phyloP scores from a whole-genome alignment of 805 yeast species.

The Candida maesae region DNA sequence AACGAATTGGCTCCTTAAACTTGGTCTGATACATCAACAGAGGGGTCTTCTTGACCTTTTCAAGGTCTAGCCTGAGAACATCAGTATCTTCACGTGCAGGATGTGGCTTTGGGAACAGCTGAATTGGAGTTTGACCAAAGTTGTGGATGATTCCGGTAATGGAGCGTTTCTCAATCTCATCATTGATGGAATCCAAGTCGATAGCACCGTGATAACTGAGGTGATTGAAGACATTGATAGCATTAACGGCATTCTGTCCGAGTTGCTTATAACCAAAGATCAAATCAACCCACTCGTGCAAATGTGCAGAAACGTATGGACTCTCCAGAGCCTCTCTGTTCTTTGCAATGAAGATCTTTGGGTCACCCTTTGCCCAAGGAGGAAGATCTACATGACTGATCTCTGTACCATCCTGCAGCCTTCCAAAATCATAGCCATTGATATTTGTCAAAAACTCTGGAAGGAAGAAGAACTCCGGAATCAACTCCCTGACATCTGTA shows the following conservation, averaged over 20 bases:
- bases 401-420: slow-evolving; percentile 52
- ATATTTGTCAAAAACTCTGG: slow-evolving; percentile 73
- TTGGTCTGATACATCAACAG: slow-evolving; percentile 41
- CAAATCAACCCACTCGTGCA: slow-evolving; percentile 83
- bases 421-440: slow-evolving; percentile 68
- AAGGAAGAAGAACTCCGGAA: slow-evolving; percentile 79
- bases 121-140: slow-evolving; percentile 87
- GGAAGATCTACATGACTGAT: slow-evolving; percentile 69
- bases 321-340: slow-evolving; percentile 84
- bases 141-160: slow-evolving; percentile 83
- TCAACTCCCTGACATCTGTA: slow-evolving; percentile 83
- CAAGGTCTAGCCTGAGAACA: slow-evolving; percentile 33
- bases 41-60: slow-evolving; percentile 34
- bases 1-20: slow-evolving; percentile 37
- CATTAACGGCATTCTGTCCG: slow-evolving; percentile 62
- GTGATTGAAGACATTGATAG: slow-evolving; percentile 78
- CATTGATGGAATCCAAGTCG: slow-evolving; percentile 67
- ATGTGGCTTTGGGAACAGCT: slow-evolving; percentile 67
- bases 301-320: slow-evolving; percentile 68
- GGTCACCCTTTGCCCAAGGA: slow-evolving; percentile 80
- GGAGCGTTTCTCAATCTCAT: slow-evolving; percentile 70
- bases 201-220: slow-evolving; percentile 83
- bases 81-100: slow-evolving; percentile 42
- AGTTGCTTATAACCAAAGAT: slow-evolving; percentile 78
- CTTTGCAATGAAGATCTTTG: slow-evolving; percentile 65